These are phyloP conservation scores for Artomyces pyxidatus DNA, from an alignment of 768 basidiomycete species.

Conservation along the genomic window DNA sequence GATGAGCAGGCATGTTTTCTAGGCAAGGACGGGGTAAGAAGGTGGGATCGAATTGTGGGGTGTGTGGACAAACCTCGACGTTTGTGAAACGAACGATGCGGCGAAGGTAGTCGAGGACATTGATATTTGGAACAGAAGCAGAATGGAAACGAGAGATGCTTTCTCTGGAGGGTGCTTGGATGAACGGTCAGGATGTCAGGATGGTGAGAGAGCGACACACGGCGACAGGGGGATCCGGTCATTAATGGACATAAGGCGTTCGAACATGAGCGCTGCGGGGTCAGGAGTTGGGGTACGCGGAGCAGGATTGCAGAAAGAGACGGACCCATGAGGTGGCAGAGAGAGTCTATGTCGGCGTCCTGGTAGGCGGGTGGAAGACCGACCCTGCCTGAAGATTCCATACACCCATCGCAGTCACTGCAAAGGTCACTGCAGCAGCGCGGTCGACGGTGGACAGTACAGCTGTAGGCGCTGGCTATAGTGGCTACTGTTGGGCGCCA, in stretches of 20 bases:
- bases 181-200: slow-evolving; percentile 12
- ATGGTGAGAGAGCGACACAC: slow-evolving; percentile 29
- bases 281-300: slow-evolving; percentile 10
- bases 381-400: slow-evolving; percentile 72
- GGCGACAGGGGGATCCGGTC: slow-evolving; percentile 89
- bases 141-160: slow-evolving; percentile 96
- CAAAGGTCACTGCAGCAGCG: not conserved
- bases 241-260: slow-evolving; percentile 91
- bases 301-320: slow-evolving; percentile 9
- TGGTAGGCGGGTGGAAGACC: slow-evolving; percentile 80
- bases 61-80: slow-evolving; percentile 62
- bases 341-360: slow-evolving; percentile 71
- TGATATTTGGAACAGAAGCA: slow-evolving; percentile 80
- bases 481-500: too few relatives aligned
- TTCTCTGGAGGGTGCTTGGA: slow-evolving; percentile 43
- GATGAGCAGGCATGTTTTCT: slow-evolving; percentile 77
- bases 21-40: slow-evolving; percentile 14
- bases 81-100: slow-evolving; percentile 95
- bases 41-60: not conserved
- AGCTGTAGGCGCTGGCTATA: too few relatives aligned
- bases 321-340: slow-evolving; percentile 85
- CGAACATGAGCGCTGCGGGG: slow-evolving; percentile 84
- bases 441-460: too few relatives aligned
- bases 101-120: slow-evolving; percentile 84
- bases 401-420: slow-evolving; percentile 65